Conservation (phyloP, 768 basidiomycete genomes). For the Kwoniella heveanensis region DNA sequence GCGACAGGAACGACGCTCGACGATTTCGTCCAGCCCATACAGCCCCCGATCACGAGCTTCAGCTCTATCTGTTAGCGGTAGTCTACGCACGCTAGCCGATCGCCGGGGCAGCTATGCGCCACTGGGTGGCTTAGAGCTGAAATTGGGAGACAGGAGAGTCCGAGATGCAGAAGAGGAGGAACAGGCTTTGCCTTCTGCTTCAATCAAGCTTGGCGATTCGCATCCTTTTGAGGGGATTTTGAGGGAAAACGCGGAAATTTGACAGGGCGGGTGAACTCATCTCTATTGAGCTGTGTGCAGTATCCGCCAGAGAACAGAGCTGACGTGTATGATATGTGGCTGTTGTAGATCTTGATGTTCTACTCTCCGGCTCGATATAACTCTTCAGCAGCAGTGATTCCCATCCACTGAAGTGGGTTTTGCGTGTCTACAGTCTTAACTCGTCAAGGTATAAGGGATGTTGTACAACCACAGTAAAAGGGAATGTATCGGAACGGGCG, state of each 20-base stretch:
- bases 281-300: no score
- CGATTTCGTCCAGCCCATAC: conserved; percentile 21
- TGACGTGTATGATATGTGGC: not conserved
- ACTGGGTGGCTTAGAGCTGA: conserved; percentile 1
- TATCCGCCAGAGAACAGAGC: not conserved
- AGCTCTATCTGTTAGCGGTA: not conserved
- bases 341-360: not conserved
- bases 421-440: no score
- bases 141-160: not conserved
- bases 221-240: conserved; percentile 25
- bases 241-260: not conserved
- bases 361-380: not conserved
- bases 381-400: no score
- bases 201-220: conserved; percentile 16
- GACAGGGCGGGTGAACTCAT: not conserved
- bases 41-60: conserved; percentile 11
- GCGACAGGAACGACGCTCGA: conserved; percentile 15
- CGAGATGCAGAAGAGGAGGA: not conserved
- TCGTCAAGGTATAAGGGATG: no score
- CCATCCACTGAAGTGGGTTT: no score
- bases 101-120: conserved; percentile 7
- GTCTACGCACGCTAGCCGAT: conserved; percentile 11
- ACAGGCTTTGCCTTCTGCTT: conserved; percentile 17
- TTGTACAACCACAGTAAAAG: no score
- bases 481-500: no score